Percentiles rank a stretch among this genome's conserved stretches.
Conservation (phyloP, 495 filamentous ascomycete species). For the Penicillium coffeae region DNA sequence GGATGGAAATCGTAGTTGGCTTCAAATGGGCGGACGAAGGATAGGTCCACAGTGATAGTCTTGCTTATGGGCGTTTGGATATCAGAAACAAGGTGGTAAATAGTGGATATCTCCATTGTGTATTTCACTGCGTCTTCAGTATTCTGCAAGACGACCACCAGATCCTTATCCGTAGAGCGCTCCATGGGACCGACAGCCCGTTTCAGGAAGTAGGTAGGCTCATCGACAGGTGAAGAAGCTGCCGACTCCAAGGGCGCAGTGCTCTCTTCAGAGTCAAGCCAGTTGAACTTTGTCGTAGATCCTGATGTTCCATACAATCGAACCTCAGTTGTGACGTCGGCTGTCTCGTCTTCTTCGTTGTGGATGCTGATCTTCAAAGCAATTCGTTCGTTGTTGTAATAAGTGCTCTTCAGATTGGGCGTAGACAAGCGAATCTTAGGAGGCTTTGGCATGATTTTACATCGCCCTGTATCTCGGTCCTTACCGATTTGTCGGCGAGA, state of each 20-base stretch:
- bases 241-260: slow-evolving; percentile 16
- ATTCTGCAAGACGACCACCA: slow-evolving; percentile 32
- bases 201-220: slow-evolving; percentile 32
- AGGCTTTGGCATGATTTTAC: slow-evolving; percentile 80
- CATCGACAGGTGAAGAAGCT: slow-evolving; percentile 28
- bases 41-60: slow-evolving; percentile 58
- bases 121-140: slow-evolving; percentile 55
- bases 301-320: slow-evolving; percentile 59
- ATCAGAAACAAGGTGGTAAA: slow-evolving; percentile 78
- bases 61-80: slow-evolving; percentile 80
- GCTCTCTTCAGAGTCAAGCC: slow-evolving; percentile 33
- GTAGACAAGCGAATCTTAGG: slow-evolving; percentile 80
- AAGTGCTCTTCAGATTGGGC: slow-evolving; percentile 57
- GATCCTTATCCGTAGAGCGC: slow-evolving; percentile 34
- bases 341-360: slow-evolving; percentile 82
- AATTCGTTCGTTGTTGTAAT: slow-evolving; percentile 80
- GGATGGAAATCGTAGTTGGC: slow-evolving; percentile 82
- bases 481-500: slow-evolving; percentile 36
- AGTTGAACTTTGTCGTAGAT: slow-evolving; percentile 47
- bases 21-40: slow-evolving; percentile 79
- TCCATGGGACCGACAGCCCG: slow-evolving; percentile 45
- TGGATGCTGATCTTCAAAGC: slow-evolving; percentile 61
- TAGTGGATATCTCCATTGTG: slow-evolving; percentile 64
- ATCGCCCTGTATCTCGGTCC: slow-evolving; percentile 32
- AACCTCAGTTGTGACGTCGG: slow-evolving; percentile 64